phyloP scores from a whole-genome alignment of 2,329 filamentous ascomycete species.

The Aspergillus proliferans region DNA sequence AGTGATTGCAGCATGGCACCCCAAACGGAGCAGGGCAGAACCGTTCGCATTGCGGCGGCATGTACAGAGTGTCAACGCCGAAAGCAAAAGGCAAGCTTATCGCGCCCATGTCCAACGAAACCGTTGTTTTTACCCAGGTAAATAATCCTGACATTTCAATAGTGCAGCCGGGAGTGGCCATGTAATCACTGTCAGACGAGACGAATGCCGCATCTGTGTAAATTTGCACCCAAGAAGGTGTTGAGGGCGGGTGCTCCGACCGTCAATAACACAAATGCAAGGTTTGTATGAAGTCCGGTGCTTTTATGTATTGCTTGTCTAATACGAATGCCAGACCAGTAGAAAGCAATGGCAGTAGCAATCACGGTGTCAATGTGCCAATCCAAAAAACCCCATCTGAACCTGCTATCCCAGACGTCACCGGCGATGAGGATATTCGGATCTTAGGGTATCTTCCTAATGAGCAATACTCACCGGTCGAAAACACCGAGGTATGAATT shows the following conservation, averaged over 20 bases:
- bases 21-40: conserved; percentile 2
- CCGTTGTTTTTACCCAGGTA: neutral
- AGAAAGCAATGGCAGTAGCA: neutral
- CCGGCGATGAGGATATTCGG: conserved; percentile 9
- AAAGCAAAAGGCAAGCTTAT: conserved; percentile 43
- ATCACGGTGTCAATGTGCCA: neutral
- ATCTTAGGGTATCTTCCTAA: conserved; percentile 13
- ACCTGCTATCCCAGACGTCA: neutral
- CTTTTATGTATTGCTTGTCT: neutral
- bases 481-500: neutral
- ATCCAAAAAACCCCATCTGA: neutral
- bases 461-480: conserved; percentile 2
- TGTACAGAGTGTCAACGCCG: conserved; percentile 47
- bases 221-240: conserved; percentile 35
- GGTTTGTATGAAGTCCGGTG: conserved; percentile 3
- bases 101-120: neutral
- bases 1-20: neutral
- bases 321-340: neutral
- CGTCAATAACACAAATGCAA: conserved; percentile 3
- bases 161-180: conserved; percentile 48
- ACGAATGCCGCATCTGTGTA: conserved; percentile 45
- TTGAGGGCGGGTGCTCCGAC: neutral
- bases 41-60: conserved; percentile 17
- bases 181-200: conserved; percentile 47
- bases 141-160: conserved; percentile 7